A percentile compares a stretch with the other conserved stretches of the same genome.
Conservation (phyloP, 768 basidiomycete genomes). For the Auricularia sp. region DNA sequence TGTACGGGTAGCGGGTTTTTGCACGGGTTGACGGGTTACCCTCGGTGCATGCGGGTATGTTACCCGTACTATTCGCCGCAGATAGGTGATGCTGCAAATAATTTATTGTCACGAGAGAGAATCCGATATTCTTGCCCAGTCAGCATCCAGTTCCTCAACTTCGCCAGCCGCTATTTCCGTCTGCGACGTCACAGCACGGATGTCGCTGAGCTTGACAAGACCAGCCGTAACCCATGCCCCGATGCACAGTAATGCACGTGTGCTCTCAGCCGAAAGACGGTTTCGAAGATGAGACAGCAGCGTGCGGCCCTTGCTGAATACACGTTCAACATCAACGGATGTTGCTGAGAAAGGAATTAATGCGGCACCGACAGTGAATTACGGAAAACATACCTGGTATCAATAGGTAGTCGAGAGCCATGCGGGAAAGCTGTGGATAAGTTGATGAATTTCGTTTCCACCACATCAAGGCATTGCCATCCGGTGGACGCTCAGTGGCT, state of each 20-base stretch:
- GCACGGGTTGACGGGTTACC: too few relatives aligned
- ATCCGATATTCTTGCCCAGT: slow-evolving; percentile 3
- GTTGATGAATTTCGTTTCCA: slow-evolving; percentile 12
- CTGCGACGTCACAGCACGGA: slow-evolving; percentile 7
- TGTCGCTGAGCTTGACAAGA: slow-evolving; percentile 15
- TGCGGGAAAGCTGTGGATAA: slow-evolving; percentile 18
- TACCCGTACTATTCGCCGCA: too few relatives aligned
- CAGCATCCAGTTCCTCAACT: slow-evolving; percentile 5
- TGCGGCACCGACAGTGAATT: neutral
- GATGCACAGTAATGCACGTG: slow-evolving; percentile 21
- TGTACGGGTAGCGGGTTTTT: too few relatives aligned
- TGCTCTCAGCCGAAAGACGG: slow-evolving; percentile 18
- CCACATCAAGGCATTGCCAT: slow-evolving; percentile 10
- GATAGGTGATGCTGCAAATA: too few relatives aligned
- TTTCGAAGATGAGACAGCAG: slow-evolving; percentile 20
- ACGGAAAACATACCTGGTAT: slow-evolving; percentile 7
- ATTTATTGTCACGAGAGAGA: too few relatives aligned
- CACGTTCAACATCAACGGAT: slow-evolving; percentile 19
- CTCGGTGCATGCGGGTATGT: too few relatives aligned
- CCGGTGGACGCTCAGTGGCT: too few relatives aligned
- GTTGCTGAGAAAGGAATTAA: slow-evolving; percentile 15
- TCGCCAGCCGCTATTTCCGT: slow-evolving; percentile 2
- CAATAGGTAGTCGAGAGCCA: slow-evolving; percentile 18
- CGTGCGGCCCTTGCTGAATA: slow-evolving; percentile 19
- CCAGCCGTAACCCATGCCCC: slow-evolving; percentile 19